Base-by-base conservation (phyloP, 2,329 filamentous ascomycete genomes). In the Beauveria scarabaeidicola region DNA sequence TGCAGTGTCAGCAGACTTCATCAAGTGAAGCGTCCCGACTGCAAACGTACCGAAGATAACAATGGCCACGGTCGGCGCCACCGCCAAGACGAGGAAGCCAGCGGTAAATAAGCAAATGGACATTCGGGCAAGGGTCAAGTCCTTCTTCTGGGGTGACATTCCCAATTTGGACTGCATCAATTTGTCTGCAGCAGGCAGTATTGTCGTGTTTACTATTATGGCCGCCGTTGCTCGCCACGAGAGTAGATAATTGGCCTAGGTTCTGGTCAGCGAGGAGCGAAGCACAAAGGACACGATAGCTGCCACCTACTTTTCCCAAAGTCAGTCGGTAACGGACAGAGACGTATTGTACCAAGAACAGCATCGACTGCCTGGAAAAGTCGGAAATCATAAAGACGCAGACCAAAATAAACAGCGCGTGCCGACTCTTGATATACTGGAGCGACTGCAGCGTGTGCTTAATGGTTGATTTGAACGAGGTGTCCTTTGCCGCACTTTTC, bases 331-430 rank as follows among this genome's bases (percentile, higher is more conserved):
- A 59, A 19, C 58, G n/a, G 29, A 53, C 40, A 13, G 58, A 59
- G 5, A 46, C 48, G 27, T 59, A 59, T 46, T 59, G 58, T 10
- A 54, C 40, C 41, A 59, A 41, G 13, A 53, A 59, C 41, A 46
- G n/a, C 50, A 59, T 44, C 40, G 57, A 59, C 43, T 53, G 50
- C 21, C 58, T 27, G 19, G 50, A 50, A 53, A 59, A 59, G 32
- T 54, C 58, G 15, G 58, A 59, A 23, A 59, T 43, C 40, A 29
- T 23, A 23, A 59, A 59, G 29, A 47, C 50, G n/a, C 48, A 44
- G 10, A 54, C 50, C 40, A 52, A 25, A 21, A 48, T 19, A 38
- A 59, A 32, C 40, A 59, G 13, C 7, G 27, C 41, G 4, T 15
- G 58, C 27, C 23, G 58, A 29, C 41, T 23, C 6, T 21, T 38